Percentiles rank a stretch among this genome's conserved stretches.
Evolutionary conservation across 805 yeast genomes (phyloP).

Genomic region (Dipodascus albidus): DNA sequence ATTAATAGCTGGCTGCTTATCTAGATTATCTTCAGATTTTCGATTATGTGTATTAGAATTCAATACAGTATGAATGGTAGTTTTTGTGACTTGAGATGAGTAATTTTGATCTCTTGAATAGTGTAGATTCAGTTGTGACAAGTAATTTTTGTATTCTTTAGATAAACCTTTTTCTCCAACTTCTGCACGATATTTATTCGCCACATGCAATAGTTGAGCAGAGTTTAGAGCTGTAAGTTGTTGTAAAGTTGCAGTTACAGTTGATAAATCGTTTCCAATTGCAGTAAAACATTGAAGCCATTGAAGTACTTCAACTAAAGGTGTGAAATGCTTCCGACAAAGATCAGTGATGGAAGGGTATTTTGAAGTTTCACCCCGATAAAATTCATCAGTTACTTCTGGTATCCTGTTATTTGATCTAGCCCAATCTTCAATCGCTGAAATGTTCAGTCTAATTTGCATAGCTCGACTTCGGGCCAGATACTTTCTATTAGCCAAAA

Average conservation of each 20-base stretch:
- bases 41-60: background rate
- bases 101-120: conserved; percentile 15
- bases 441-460: conserved; percentile 78
- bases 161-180: conserved; percentile 64
- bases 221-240: conserved; percentile 58
- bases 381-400: conserved; percentile 20
- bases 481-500: conserved; percentile 55
- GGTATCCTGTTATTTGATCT: conserved; percentile 51
- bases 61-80: background rate
- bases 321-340: conserved; percentile 55
- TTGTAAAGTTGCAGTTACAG: conserved; percentile 33
- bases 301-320: conserved; percentile 70
- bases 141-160: conserved; percentile 34
- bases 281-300: conserved; percentile 84
- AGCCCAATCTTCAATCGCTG: conserved; percentile 89
- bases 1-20: background rate
- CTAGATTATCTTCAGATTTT: background rate
- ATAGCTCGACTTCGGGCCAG: conserved; percentile 76
- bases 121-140: conserved; percentile 27
- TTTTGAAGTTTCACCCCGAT: conserved; percentile 14
- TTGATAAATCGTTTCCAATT: conserved; percentile 38
- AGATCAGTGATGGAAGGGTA: conserved; percentile 55
- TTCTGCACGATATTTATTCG: conserved; percentile 75
- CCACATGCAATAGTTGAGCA: conserved; percentile 54
- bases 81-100: conserved; percentile 12